Evolutionary conservation across 306 rosid genomes (phyloP), one percentile per base, ranked within the genome.

Genomic region (Arachis hypogaea): DNA sequence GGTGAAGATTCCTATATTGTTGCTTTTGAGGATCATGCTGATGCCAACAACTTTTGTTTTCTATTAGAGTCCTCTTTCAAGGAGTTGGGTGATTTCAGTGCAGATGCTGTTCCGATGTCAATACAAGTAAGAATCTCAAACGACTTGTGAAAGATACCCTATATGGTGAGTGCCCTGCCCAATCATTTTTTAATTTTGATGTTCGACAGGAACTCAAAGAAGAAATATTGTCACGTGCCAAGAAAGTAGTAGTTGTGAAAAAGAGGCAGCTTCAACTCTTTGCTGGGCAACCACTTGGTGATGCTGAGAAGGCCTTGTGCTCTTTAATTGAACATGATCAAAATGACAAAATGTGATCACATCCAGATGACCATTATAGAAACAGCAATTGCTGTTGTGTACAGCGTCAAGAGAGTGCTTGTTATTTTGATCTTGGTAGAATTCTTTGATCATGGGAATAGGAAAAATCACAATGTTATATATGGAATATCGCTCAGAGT

Each of bases 281-380:
- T 80, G 96, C 90, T 0, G 96, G 98, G 72, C 96, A 94, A 56
- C 91, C 92, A 12, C 89, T 94, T 70, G 65, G 82, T 51, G 97
- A 94, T 72, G 95, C 88, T 11, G 98, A 94, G 83, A 86, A 42
- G 83, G 89, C 93, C 57, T 63, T 91, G 80, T 45, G 77, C 74
- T 83, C 88, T 60, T 77, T 94, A 78, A 84, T 85, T 43, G 74
- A 83, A 63, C 78, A 72, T 76, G 74, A 76, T 63, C 85, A 86
- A 63, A 77, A 73, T 78, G 71, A 59, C 85, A 86, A 63, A 77
- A 73, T 78, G 71, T 29, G 4, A 63, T 69, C 50, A 14, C 41
- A 6, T 68, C 3, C 46, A 14, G 73, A 59, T 59, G 72, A 52
- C 28, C 46, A 38, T 11, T 55, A 59, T 67, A 75, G 67, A 76